phyloP scores from a whole-genome alignment of 106 monocot genomes.

The Acorus calamus region DNA sequence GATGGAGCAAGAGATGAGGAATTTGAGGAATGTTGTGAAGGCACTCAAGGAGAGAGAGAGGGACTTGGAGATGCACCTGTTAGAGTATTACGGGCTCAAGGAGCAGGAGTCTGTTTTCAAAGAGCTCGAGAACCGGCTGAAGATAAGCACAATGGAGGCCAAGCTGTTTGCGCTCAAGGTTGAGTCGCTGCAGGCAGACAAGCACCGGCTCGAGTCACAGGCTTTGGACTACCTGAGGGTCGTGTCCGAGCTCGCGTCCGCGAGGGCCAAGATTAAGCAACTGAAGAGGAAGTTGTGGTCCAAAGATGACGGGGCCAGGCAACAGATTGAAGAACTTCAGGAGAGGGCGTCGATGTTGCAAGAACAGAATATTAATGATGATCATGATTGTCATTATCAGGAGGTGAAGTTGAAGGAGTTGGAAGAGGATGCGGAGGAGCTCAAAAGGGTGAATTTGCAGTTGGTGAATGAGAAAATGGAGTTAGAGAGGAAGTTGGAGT shows the following conservation, averaged over 20 bases:
- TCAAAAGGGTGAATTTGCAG: constrained; percentile 31
- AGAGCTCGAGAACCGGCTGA: constrained; percentile 44
- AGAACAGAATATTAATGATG: constrained; percentile 13
- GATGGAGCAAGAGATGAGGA: constrained; percentile 33
- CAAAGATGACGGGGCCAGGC: constrained; percentile 27
- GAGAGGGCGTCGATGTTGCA: constrained; percentile 23
- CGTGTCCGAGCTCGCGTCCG: constrained; percentile 29
- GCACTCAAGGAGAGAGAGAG: constrained; percentile 37
- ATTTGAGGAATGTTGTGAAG: constrained; percentile 28
- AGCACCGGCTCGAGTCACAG: constrained; percentile 38
- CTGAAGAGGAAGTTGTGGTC: constrained; percentile 35
- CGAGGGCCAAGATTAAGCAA: constrained; percentile 22
- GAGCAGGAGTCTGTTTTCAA: constrained; percentile 33
- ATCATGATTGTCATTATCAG: constrained; percentile 18
- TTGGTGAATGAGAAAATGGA: constrained; percentile 49
- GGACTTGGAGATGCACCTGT: constrained; percentile 34
- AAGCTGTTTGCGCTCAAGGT: constrained; percentile 34
- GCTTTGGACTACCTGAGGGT: constrained; percentile 16
- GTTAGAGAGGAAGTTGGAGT: constrained; percentile 31
- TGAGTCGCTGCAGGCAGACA: constrained; percentile 49
- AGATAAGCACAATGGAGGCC: constrained; percentile 19
- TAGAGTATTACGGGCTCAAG: constrained; percentile 42
- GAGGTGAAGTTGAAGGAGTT: constrained; percentile 35
- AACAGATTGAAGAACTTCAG: constrained; percentile 30
- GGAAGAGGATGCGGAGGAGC: constrained; percentile 34